phyloP scores from a whole-genome alignment of 1,284 basidiomycete species.

The Pulveroboletus sp. region DNA sequence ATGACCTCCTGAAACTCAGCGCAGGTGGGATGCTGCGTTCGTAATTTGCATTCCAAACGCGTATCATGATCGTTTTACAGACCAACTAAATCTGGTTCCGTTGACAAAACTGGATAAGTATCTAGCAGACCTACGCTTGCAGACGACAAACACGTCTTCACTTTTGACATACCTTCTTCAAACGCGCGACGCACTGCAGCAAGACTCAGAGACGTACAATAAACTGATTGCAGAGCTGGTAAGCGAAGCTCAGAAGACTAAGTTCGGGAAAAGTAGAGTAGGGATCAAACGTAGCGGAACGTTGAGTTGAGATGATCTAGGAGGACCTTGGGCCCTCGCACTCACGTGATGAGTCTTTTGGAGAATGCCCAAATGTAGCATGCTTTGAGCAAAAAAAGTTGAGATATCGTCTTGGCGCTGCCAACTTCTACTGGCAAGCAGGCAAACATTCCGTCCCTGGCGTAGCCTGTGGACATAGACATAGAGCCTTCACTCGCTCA shows the following conservation, averaged over 20 bases:
- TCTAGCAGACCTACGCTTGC: constrained; percentile 63
- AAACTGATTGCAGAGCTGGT: constrained; percentile 79
- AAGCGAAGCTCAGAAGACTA: constrained; percentile 79
- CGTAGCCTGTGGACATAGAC: background rate
- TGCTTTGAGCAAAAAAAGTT: constrained; percentile 17
- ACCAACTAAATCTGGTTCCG: constrained; percentile 69
- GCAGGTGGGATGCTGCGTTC: constrained; percentile 48
- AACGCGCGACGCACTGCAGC: constrained; percentile 78
- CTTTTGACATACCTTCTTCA: constrained; percentile 81
- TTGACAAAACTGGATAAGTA: constrained; percentile 64
- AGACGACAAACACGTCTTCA: constrained; percentile 73
- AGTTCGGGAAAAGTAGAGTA: constrained; percentile 56
- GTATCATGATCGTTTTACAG: constrained; percentile 42
- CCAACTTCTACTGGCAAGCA: background rate
- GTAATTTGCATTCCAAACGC: constrained; percentile 6
- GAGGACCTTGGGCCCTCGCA: background rate
- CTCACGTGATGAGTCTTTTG: constrained; percentile 23
- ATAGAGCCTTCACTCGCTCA: background rate
- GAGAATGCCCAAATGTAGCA: background rate
- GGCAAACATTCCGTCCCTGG: background rate
- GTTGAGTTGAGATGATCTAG: constrained; percentile 25
- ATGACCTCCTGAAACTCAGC: constrained; percentile 66
- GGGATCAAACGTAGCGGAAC: constrained; percentile 53
- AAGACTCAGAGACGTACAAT: constrained; percentile 87
- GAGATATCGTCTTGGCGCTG: constrained; percentile 4